Evolutionary conservation across 1,139 yeast genomes (phyloP).

Genomic region (Kluyveromyces sp.): DNA sequence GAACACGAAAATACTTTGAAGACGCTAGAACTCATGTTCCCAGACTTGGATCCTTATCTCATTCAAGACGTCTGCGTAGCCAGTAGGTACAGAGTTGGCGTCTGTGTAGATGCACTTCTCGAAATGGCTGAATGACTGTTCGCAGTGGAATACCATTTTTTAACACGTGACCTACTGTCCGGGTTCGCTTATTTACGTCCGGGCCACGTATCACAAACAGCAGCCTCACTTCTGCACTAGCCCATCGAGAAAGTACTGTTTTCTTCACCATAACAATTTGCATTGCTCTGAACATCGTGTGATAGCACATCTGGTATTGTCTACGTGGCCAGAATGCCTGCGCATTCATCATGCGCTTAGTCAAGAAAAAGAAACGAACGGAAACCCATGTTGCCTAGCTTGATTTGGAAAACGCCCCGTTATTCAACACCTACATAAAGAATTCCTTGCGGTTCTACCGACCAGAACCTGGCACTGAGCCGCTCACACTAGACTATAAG

Average conservation of each 20-base stretch:
- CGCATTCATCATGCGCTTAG: background rate
- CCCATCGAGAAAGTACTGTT: too few species aligned
- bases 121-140: constrained; percentile 24
- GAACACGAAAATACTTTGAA: constrained; percentile 40
- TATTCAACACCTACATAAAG: background rate
- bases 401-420: too few species aligned
- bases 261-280: too few species aligned
- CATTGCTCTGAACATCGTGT: too few species aligned
- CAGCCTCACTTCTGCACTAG: too few species aligned
- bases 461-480: too few species aligned
- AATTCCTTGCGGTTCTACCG: background rate
- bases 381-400: too few species aligned
- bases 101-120: constrained; percentile 62
- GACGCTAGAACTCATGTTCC: constrained; percentile 65
- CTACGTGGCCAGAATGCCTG: background rate
- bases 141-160: too few species aligned
- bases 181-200: too few species aligned
- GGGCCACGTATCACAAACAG: too few species aligned
- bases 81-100: constrained; percentile 64
- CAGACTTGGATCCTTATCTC: constrained; percentile 59
- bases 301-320: too few species aligned
- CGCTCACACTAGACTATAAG: too few species aligned
- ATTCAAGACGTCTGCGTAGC: constrained; percentile 64
- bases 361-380: background rate
- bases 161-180: constrained; percentile 2